Percentiles rank a stretch among this genome's conserved stretches.
Conservation (phyloP, 164 flowering plant genomes). For the Cinnamomum chago region DNA sequence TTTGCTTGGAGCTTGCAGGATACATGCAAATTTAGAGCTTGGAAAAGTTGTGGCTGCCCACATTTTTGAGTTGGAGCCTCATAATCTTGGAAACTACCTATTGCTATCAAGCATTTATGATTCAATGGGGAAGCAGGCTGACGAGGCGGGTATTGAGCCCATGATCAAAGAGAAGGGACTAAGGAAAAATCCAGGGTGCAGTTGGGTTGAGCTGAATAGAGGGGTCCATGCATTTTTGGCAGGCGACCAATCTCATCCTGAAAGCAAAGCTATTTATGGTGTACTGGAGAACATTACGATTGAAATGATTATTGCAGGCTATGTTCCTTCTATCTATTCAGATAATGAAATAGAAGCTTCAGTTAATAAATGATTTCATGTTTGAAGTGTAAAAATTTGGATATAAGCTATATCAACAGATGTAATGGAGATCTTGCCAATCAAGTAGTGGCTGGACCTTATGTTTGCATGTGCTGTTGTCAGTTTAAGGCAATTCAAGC, state of each 20-base stretch:
- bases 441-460: too few relatives aligned
- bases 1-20: constrained; percentile 8
- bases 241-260: background rate
- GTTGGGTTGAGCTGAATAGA: constrained; percentile 6
- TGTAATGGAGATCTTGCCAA: too few relatives aligned
- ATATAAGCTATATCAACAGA: too few relatives aligned
- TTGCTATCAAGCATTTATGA: constrained; percentile 44
- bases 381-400: background rate
- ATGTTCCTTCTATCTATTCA: constrained; percentile 1
- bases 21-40: constrained; percentile 3
- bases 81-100: constrained; percentile 46
- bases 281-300: background rate
- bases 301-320: constrained; percentile 3
- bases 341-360: background rate
- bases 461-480: too few relatives aligned
- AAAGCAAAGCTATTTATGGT: background rate
- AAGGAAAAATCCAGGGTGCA: constrained; percentile 7
- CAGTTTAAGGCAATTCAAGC: too few relatives aligned
- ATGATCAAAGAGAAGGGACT: background rate
- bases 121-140: constrained; percentile 37
- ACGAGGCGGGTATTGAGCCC: constrained; percentile 39
- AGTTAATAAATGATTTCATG: background rate
- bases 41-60: constrained; percentile 9
- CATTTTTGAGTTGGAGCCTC: constrained; percentile 45
- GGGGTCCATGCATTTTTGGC: constrained; percentile 3